phyloP scores from a whole-genome alignment of 768 basidiomycete species.

The Pseudohyphozyma bogoriensis region DNA sequence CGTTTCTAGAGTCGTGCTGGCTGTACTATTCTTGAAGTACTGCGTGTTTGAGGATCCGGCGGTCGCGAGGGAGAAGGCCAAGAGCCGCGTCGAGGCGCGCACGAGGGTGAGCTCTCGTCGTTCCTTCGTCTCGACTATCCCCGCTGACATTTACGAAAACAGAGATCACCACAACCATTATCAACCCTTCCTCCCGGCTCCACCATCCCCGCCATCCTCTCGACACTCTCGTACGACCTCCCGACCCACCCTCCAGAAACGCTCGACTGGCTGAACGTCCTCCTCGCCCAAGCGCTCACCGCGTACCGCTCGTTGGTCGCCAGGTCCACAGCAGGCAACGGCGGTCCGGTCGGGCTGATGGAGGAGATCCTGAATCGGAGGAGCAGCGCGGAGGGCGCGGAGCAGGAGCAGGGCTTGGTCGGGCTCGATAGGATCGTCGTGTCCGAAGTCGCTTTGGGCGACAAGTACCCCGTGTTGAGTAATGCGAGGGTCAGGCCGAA shows the following conservation, averaged over 20 bases:
- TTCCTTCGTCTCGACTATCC: slow-evolving; percentile 5
- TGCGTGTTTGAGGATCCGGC: slow-evolving; percentile 71
- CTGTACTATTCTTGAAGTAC: slow-evolving; percentile 70
- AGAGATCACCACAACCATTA: slow-evolving; percentile 17
- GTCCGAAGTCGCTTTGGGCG: slow-evolving; percentile 32
- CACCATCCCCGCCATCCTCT: slow-evolving; percentile 36
- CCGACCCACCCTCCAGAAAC: slow-evolving; percentile 52
- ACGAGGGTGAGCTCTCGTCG: slow-evolving; percentile 4
- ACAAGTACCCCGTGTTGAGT: slow-evolving; percentile 57
- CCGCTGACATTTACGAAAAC: neutral
- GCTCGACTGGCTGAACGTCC: slow-evolving; percentile 80
- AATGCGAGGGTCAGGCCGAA: slow-evolving; percentile 54
- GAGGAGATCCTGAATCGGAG: slow-evolving; percentile 41
- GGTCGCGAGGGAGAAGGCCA: neutral
- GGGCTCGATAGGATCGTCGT: slow-evolving; percentile 35
- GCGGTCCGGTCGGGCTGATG: slow-evolving; percentile 39
- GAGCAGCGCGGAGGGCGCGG: neutral
- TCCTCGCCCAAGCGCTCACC: slow-evolving; percentile 57
- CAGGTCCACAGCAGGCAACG: slow-evolving; percentile 9
- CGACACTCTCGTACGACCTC: slow-evolving; percentile 40
- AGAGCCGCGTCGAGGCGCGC: neutral
- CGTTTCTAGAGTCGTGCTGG: slow-evolving; percentile 28
- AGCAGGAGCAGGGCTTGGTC: slow-evolving; percentile 31
- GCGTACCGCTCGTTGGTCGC: slow-evolving; percentile 25
- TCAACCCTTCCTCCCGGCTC: slow-evolving; percentile 34